Conservation (phyloP, 306 rosid species). For the Vachellia pachyceras region DNA sequence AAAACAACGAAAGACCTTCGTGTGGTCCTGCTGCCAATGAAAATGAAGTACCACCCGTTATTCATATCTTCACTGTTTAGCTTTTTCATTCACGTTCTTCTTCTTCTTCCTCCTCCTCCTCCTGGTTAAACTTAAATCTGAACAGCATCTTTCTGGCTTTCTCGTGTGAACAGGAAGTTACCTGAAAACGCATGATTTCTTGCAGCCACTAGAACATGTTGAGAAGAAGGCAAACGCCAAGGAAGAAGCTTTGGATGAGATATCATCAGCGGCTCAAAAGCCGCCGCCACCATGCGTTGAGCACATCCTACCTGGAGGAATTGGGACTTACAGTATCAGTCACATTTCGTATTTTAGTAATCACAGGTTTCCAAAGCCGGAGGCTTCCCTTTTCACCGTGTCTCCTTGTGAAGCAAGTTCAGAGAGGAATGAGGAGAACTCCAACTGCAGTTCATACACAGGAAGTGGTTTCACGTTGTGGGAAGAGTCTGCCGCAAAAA, state of each 20-base stretch:
- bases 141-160: constrained; percentile 25
- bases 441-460: constrained; percentile 81
- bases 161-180: constrained; percentile 61
- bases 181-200: constrained; percentile 92
- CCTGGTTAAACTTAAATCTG: constrained; percentile 15
- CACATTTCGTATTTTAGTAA: constrained; percentile 68
- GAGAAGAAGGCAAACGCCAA: constrained; percentile 59
- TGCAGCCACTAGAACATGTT: constrained; percentile 79
- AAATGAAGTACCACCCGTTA: constrained; percentile 26
- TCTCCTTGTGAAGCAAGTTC: constrained; percentile 57
- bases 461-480: constrained; percentile 92
- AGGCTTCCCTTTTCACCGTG: constrained; percentile 56
- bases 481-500: constrained; percentile 80
- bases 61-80: constrained; percentile 9
- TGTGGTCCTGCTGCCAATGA: constrained; percentile 31
- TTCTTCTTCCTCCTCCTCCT: too few relatives aligned
- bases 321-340: constrained; percentile 94
- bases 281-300: constrained; percentile 62
- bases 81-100: constrained; percentile 8
- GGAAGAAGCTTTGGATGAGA: constrained; percentile 67
- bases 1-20: background rate
- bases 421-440: constrained; percentile 78
- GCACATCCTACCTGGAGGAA: constrained; percentile 90
- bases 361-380: constrained; percentile 82
- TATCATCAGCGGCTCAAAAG: constrained; percentile 56